phyloP scores from a whole-genome alignment of 257 asterid genomes.

The Paulownia fortunei region DNA sequence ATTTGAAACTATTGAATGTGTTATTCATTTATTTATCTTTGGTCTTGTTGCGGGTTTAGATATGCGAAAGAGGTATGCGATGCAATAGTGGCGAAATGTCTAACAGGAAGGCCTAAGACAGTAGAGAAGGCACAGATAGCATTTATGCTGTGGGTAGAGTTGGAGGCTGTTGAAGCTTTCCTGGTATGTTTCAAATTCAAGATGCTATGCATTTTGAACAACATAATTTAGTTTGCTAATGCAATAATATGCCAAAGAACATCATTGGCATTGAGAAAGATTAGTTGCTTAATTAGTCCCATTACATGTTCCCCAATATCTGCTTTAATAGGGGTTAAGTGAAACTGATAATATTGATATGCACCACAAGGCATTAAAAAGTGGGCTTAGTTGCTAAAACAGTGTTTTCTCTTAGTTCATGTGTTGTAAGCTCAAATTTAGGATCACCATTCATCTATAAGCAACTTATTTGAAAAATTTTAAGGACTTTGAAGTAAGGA shows the following conservation, averaged over 20 bases:
- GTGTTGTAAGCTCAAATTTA: slow-evolving; percentile 10
- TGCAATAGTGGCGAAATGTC: slow-evolving; percentile 89
- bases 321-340: slow-evolving; percentile 2
- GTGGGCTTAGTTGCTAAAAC: neutral
- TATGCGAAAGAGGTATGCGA: slow-evolving; percentile 96
- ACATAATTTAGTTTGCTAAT: neutral
- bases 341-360: slow-evolving; percentile 1
- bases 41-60: slow-evolving; percentile 41
- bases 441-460: slow-evolving; percentile 26
- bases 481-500: neutral
- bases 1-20: slow-evolving; percentile 3
- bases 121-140: slow-evolving; percentile 93
- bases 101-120: slow-evolving; percentile 96
- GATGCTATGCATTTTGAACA: slow-evolving; percentile 1
- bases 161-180: slow-evolving; percentile 95
- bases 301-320: neutral
- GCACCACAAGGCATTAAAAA: neutral
- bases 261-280: slow-evolving; percentile 1
- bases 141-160: slow-evolving; percentile 93
- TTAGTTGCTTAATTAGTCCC: slow-evolving; percentile 18
- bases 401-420: neutral
- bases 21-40: slow-evolving; percentile 4
- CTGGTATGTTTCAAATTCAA: slow-evolving; percentile 61
- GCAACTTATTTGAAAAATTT: neutral
- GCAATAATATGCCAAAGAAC: neutral